A percentile compares a stretch with the other conserved stretches of the same genome.
phyloP scores from a whole-genome alignment of 2,329 filamentous ascomycete species.

The Aspergillus pseudonomiae region DNA sequence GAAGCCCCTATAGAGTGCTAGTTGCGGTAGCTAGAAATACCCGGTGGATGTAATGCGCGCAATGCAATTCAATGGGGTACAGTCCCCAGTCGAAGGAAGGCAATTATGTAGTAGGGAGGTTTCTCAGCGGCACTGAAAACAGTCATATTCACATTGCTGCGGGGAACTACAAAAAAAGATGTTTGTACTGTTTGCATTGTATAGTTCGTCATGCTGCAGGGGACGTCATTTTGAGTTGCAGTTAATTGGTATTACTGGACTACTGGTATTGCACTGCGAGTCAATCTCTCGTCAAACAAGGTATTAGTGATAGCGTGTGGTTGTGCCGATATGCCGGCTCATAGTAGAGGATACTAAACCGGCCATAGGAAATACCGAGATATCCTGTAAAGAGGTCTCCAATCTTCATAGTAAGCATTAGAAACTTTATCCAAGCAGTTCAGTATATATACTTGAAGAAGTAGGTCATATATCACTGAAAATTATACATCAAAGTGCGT shows the following conservation, averaged over 20 bases:
- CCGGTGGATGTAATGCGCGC: too few relatives aligned
- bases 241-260: background rate
- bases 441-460: background rate
- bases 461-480: too few relatives aligned
- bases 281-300: background rate
- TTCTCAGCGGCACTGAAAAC: conserved; percentile 6
- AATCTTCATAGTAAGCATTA: background rate
- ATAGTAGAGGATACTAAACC: background rate
- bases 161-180: conserved; percentile 11
- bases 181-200: conserved; percentile 28
- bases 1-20: background rate
- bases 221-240: conserved; percentile 5
- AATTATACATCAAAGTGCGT: background rate
- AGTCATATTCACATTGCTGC: background rate
- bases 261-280: background rate
- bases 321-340: background rate
- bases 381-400: background rate
- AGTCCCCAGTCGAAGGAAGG: background rate
- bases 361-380: background rate
- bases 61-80: background rate
- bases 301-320: background rate
- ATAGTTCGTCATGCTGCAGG: background rate
- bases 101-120: background rate
- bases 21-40: background rate
- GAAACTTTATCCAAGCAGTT: background rate